Conservation (phyloP, 805 yeast genomes). For the Kuraishia cidri region DNA sequence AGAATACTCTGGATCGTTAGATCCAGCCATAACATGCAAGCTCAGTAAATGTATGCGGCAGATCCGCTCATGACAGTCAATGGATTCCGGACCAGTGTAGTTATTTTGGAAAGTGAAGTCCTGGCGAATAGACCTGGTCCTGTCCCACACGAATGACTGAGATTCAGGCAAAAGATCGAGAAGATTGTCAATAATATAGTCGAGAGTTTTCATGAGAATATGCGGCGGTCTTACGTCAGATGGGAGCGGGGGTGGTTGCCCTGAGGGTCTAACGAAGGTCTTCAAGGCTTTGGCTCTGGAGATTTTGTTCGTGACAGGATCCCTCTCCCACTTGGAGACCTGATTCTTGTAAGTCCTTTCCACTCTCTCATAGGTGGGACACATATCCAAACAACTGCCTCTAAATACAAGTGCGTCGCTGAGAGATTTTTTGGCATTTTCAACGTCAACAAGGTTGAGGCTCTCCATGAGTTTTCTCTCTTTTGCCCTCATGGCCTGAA, state of each 20-base stretch:
- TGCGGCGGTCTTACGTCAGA: constrained; percentile 95
- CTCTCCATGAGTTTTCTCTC: constrained; percentile 78
- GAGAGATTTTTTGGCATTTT: constrained; percentile 72
- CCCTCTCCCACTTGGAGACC: constrained; percentile 70
- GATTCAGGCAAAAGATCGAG: constrained; percentile 68
- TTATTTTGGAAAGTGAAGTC: constrained; percentile 96
- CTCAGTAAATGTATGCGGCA: constrained; percentile 81
- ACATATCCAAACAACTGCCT: constrained; percentile 91
- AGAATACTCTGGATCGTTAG: constrained; percentile 58
- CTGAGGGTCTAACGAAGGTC: constrained; percentile 95
- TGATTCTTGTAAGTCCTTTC: constrained; percentile 83
- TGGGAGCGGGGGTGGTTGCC: constrained; percentile 96
- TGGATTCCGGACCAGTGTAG: constrained; percentile 87
- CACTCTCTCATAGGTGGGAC: constrained; percentile 88
- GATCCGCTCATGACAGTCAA: constrained; percentile 86
- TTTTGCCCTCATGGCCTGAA: constrained; percentile 61
- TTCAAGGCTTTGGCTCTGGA: constrained; percentile 62
- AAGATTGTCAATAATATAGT: constrained; percentile 59
- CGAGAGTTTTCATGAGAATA: constrained; percentile 54
- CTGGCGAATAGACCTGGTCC: constrained; percentile 93
- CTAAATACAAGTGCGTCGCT: constrained; percentile 80
- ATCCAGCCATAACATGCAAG: constrained; percentile 79
- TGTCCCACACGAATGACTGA: constrained; percentile 92
- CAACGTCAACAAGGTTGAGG: constrained; percentile 79
- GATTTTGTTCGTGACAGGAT: constrained; percentile 48